Evolutionary conservation across 2,329 filamentous ascomycete species (phyloP), one percentile per base, ranked within the genome.

Genomic region (Corinectria fuckeliana): DNA sequence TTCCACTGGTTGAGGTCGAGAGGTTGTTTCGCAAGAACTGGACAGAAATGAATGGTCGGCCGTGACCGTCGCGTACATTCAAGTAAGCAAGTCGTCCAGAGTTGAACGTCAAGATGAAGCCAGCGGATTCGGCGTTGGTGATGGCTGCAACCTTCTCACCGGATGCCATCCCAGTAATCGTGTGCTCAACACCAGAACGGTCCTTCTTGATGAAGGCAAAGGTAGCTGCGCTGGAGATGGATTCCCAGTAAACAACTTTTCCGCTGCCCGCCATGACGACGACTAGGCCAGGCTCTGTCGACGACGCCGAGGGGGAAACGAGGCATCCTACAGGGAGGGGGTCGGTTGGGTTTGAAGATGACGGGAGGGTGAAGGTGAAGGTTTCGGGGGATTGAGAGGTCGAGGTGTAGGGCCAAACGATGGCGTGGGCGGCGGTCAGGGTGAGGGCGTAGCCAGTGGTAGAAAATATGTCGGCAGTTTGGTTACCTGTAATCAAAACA

Each of bases 171-270:
- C 90, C 90, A 2, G 86, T 82, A 62, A 97, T 87, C 3, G 80
- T 80, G 44, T 91, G 87, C 70, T 96, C 92, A 14, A 96, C 86
- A 14, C 91, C 91, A 64, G 88, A 89, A 65, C 91, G 88, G 70
- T 91, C 91, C 72, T 96, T 90, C 65, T 91, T 89, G 70, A 94
- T 91, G 38, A 96, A 86, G 63, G 91, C 91, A 55, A 96, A 83
- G 1, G 92, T 92, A 36, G 93, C 91, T 9, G 92, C 93, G 74
- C 88, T 93, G 56, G 94, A 93, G 63, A 98, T 91, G 36, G 92
- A 96, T 74, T 98, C 95, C 93, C 95, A 98, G 75, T 95, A 98
- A 42, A 92, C 89, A 51, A 98, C 87, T 75, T 89, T 93, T 51
- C 95, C 95, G 48, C 84, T 93, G 16, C 86, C 86, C 11, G 94